Conservation (phyloP, 106 monocot genomes). For the Platanthera guangdongensis region DNA sequence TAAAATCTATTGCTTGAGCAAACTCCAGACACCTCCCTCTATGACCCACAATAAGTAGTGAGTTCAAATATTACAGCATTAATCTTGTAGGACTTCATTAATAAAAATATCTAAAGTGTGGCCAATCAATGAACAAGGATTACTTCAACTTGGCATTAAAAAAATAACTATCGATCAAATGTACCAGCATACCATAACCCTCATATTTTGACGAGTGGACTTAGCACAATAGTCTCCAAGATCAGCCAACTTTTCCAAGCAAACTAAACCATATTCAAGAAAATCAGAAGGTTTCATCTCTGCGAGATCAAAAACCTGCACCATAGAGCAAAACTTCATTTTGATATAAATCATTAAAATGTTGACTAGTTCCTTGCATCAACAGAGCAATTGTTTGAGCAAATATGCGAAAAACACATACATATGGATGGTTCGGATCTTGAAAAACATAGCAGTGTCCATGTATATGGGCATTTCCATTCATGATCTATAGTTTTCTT, state of each 20-base stretch:
- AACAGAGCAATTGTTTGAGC: not conserved
- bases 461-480: not conserved
- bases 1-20: no score
- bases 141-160: not conserved
- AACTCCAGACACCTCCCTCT: not conserved
- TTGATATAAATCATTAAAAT: conserved; percentile 1
- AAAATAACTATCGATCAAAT: not conserved
- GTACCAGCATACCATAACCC: conserved; percentile 61
- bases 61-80: not conserved
- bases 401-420: not conserved
- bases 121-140: not conserved
- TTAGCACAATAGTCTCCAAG: conserved; percentile 66
- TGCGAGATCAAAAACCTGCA: conserved; percentile 90
- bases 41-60: not conserved
- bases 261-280: conserved; percentile 65
- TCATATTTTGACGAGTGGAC: conserved; percentile 59
- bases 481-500: not conserved
- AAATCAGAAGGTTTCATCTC: conserved; percentile 68
- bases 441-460: not conserved
- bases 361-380: not conserved
- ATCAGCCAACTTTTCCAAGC: conserved; percentile 76
- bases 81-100: not conserved
- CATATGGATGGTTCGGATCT: not conserved
- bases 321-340: not conserved
- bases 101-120: not conserved